These are phyloP conservation scores for Favolaschia claudopus DNA, from an alignment of 768 basidiomycete species.

Conservation along the genomic window DNA sequence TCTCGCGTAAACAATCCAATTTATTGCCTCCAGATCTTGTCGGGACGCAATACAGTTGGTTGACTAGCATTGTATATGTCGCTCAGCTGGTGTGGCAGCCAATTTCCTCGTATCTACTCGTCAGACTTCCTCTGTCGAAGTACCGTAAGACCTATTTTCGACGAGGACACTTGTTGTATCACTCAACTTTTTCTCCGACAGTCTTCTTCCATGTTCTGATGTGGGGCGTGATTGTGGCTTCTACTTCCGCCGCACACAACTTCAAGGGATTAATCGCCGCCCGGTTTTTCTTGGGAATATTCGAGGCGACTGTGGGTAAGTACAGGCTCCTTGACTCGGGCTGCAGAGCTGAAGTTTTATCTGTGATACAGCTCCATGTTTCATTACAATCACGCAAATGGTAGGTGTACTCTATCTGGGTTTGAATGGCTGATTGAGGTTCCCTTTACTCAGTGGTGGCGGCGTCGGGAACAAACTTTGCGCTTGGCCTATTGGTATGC, in stretches of 20 bases:
- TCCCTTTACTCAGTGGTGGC: slow-evolving; percentile 46
- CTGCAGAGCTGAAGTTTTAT: neutral
- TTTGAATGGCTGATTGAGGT: neutral
- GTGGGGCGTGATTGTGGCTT: slow-evolving; percentile 50
- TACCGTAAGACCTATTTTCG: slow-evolving; percentile 36
- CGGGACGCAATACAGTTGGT: slow-evolving; percentile 53
- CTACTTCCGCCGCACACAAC: slow-evolving; percentile 45
- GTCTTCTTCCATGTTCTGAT: slow-evolving; percentile 48
- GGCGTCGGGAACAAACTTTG: slow-evolving; percentile 54
- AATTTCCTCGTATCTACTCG: slow-evolving; percentile 48
- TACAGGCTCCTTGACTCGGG: neutral
- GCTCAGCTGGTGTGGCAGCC: slow-evolving; percentile 55
- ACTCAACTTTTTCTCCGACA: slow-evolving; percentile 6
- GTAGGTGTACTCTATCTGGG: slow-evolving; percentile 12
- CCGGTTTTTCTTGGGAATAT: slow-evolving; percentile 54
- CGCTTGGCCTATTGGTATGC: slow-evolving; percentile 52
- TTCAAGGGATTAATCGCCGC: slow-evolving; percentile 49
- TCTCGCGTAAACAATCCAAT: neutral
- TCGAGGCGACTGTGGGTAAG: slow-evolving; percentile 55
- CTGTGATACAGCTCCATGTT: slow-evolving; percentile 46
- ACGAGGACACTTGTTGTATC: neutral
- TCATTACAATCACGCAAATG: slow-evolving; percentile 58
- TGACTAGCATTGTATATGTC: slow-evolving; percentile 52
- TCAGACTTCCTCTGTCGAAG: slow-evolving; percentile 48
- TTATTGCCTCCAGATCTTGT: slow-evolving; percentile 36